These are phyloP conservation scores for Pelargonium cotyledonis DNA, from an alignment of 441 rosid genomes.

Conservation along the genomic window DNA sequence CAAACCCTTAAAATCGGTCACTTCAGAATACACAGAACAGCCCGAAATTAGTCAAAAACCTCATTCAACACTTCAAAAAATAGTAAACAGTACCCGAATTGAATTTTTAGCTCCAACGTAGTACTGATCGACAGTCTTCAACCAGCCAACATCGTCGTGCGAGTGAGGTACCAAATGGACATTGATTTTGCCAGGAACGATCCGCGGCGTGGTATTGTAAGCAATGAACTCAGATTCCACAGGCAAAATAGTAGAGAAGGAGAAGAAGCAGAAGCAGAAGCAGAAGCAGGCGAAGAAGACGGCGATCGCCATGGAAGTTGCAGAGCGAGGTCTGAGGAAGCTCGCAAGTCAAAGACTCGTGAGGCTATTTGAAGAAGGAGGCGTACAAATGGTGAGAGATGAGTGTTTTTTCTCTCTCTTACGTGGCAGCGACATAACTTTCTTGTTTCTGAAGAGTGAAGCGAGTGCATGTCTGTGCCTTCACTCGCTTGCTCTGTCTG, in stretches of 20 bases:
- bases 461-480: too few relatives aligned
- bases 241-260: conserved; percentile 14
- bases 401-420: not conserved
- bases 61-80: conserved; percentile 4
- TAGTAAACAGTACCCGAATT: conserved; percentile 38
- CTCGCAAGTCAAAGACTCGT: not conserved
- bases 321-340: not conserved
- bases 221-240: conserved; percentile 38
- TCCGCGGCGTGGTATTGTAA: conserved; percentile 43
- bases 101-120: conserved; percentile 69
- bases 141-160: conserved; percentile 74
- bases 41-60: not conserved
- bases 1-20: conserved; percentile 15
- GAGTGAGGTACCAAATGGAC: conserved; percentile 74
- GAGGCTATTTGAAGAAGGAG: not conserved
- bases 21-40: not conserved
- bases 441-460: not conserved
- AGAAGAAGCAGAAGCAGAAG: not conserved
- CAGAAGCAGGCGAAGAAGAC: not conserved
- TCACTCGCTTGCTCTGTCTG: too few relatives aligned
- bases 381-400: not conserved
- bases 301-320: conserved; percentile 15
- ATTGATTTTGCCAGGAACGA: conserved; percentile 49
- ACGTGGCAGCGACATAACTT: not conserved
- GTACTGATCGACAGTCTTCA: conserved; percentile 60